Conservation (phyloP, 2,329 filamentous ascomycete species). For the Pseudopithomyces chartarum region DNA sequence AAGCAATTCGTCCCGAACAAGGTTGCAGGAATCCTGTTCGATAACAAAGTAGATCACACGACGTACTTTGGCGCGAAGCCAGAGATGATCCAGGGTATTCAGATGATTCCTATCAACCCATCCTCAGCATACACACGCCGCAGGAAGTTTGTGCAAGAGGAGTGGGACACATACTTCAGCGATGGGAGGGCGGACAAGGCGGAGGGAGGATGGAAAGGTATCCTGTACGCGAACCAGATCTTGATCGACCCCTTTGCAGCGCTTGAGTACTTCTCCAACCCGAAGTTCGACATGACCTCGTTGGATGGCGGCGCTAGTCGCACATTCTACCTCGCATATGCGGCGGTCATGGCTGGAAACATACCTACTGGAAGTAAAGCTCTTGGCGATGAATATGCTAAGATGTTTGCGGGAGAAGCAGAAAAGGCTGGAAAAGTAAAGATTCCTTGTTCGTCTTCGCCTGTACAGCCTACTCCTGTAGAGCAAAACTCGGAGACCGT, state of each 20-base stretch:
- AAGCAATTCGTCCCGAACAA: conserved; percentile 81
- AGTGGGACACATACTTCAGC: conserved; percentile 71
- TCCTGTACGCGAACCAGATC: conserved; percentile 83
- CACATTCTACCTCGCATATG: conserved; percentile 46
- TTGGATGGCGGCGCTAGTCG: conserved; percentile 77
- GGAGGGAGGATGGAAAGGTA: conserved; percentile 80
- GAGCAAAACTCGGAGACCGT: too few species aligned
- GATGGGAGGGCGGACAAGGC: conserved; percentile 69
- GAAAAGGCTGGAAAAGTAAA: neutral
- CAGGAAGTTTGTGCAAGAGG: conserved; percentile 74
- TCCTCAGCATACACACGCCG: conserved; percentile 73
- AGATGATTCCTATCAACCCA: conserved; percentile 82
- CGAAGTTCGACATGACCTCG: conserved; percentile 68
- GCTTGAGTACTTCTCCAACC: conserved; percentile 75
- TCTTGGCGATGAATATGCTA: neutral
- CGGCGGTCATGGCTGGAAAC: conserved; percentile 31
- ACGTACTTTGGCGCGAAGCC: conserved; percentile 75
- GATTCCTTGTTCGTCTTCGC: neutral
- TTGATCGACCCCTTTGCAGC: conserved; percentile 72
- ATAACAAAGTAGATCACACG: conserved; percentile 95
- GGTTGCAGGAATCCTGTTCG: conserved; percentile 75
- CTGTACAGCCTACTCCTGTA: too few species aligned
- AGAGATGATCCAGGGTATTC: conserved; percentile 77
- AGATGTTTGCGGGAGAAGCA: too few species aligned
- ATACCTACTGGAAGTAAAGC: neutral